Percentiles rank a stretch among this genome's conserved stretches.
phyloP scores from a whole-genome alignment of 73 alveolate species.

The Breviolum minutum region DNA sequence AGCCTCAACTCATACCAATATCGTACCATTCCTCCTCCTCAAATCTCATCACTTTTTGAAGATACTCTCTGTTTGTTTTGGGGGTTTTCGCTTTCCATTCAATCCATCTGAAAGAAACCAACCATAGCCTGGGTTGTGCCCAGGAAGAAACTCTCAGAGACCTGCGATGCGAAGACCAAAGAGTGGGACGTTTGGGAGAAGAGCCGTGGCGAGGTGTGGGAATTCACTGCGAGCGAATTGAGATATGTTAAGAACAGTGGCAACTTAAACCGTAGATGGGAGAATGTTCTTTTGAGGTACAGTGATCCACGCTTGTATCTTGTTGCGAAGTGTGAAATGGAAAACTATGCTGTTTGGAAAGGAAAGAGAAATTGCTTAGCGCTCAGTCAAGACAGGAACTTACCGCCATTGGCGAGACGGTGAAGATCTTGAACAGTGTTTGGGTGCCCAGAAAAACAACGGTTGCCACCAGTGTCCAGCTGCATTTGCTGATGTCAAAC shows the following conservation, averaged over 20 bases:
- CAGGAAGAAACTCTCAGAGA: slow-evolving; percentile 80
- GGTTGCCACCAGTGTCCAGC: not conserved
- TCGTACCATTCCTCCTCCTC: not conserved
- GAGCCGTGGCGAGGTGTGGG: slow-evolving; percentile 62
- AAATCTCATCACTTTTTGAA: too few species aligned
- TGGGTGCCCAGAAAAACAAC: not conserved
- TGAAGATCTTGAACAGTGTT: slow-evolving; percentile 85
- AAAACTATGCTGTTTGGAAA: too few species aligned
- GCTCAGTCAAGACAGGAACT: slow-evolving; percentile 18
- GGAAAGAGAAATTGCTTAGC: too few species aligned
- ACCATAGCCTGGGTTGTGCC: not conserved
- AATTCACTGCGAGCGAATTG: too few species aligned
- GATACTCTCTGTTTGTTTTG: too few species aligned
- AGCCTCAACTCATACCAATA: not conserved
- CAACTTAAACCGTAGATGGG: too few species aligned
- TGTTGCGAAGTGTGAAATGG: too few species aligned
- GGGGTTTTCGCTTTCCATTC: not conserved
- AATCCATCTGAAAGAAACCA: not conserved
- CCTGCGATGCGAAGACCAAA: slow-evolving; percentile 80
- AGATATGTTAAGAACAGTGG: too few species aligned
- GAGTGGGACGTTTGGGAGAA: slow-evolving; percentile 71
- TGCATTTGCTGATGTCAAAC: not conserved
- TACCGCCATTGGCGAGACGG: slow-evolving; percentile 72
- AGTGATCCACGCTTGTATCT: too few species aligned
- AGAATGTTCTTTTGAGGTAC: too few species aligned